phyloP scores from a whole-genome alignment of 306 rosid species.

The Nissolia schottii region DNA sequence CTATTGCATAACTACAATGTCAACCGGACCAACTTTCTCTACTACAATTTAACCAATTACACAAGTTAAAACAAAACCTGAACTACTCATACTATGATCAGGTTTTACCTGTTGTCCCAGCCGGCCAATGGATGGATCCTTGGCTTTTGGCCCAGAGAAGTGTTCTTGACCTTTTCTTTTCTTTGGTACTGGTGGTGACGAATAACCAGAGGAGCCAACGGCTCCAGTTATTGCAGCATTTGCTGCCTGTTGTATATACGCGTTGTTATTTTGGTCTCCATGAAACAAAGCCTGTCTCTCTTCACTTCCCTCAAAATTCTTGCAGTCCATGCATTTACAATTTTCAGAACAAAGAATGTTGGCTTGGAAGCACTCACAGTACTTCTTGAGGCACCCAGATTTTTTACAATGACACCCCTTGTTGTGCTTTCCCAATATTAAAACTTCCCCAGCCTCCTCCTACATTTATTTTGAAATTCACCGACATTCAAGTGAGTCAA shows the following conservation, averaged over 20 bases:
- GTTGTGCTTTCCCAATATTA: conserved; percentile 89
- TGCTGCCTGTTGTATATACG: conserved; percentile 90
- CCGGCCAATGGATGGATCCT: conserved; percentile 64
- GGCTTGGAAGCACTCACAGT: conserved; percentile 99
- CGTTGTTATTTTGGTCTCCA: conserved; percentile 87
- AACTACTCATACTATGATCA: background rate
- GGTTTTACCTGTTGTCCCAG: conserved; percentile 74
- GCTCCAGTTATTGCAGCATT: conserved; percentile 99
- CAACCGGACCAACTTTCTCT: background rate
- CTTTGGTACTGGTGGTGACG: conserved; percentile 73
- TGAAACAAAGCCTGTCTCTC: conserved; percentile 96
- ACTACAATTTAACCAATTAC: conserved; percentile 8
- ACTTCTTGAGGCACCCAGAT: conserved; percentile 98
- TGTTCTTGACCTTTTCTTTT: conserved; percentile 81
- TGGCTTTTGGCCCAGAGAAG: conserved; percentile 52
- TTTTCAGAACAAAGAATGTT: conserved; percentile 99
- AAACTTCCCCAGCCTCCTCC: conserved; percentile 94
- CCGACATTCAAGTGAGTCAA: conserved; percentile 17
- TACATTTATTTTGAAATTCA: conserved; percentile 36
- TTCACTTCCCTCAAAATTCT: conserved; percentile 99
- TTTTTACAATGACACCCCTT: conserved; percentile 99
- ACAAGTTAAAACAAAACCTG: conserved; percentile 12
- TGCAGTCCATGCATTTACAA: conserved; percentile 99
- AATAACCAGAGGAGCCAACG: conserved; percentile 94
- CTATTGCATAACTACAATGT: background rate